Evolutionary conservation across 2,329 filamentous ascomycete genomes (phyloP).

Genomic region (Colletotrichum navitas): DNA sequence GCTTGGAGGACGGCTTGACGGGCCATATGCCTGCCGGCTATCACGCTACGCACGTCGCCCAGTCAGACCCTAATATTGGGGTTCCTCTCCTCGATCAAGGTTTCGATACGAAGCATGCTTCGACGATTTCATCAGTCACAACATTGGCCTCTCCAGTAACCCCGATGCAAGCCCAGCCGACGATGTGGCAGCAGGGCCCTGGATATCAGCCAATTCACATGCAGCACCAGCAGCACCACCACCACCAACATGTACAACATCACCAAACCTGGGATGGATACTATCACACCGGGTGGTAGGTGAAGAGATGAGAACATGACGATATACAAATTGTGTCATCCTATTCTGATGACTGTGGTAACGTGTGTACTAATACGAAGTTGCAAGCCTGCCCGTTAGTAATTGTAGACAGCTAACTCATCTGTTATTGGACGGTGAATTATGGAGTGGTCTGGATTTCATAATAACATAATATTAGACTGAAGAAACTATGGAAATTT

Average conservation of each 20-base stretch:
- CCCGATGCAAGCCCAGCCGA: not conserved
- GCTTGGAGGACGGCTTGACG: conserved; percentile 35
- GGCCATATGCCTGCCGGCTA: conserved; percentile 39
- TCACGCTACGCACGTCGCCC: conserved; percentile 22
- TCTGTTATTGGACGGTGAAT: not conserved
- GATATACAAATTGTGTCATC: not conserved
- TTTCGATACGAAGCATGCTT: conserved; percentile 20
- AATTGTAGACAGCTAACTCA: too few relatives aligned
- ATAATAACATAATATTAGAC: rapidly evolving
- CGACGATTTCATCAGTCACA: not conserved
- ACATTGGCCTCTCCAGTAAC: not conserved
- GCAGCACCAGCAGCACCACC: conserved; percentile 10
- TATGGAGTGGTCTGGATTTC: not conserved
- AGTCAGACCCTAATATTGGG: conserved; percentile 20
- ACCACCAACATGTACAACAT: conserved; percentile 3
- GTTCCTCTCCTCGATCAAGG: conserved; percentile 26
- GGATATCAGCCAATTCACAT: conserved; percentile 19
- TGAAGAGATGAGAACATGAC: not conserved
- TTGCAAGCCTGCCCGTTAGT: not conserved
- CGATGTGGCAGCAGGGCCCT: conserved; percentile 1
- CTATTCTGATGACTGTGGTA: too few relatives aligned
- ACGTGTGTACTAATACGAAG: too few relatives aligned
- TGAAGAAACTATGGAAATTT: not conserved
- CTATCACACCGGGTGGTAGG: conserved; percentile 13
- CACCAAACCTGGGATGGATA: conserved; percentile 19